Base-by-base conservation (phyloP, 1,284 basidiomycete species). In the Somion occarium region DNA sequence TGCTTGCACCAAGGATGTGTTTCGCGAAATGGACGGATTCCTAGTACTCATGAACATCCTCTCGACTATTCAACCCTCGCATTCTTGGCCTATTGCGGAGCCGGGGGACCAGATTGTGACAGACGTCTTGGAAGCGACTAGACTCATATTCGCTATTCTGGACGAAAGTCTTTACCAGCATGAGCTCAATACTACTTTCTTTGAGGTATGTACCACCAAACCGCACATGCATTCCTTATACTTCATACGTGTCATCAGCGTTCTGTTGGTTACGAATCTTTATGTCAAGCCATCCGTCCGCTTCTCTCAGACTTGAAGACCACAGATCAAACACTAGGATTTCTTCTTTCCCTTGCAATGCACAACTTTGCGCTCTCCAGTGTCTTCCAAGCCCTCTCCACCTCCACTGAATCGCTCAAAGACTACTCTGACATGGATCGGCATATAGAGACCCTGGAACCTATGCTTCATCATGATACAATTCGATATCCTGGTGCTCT, bases 1-100 rank as follows among this genome's bases (percentile, higher is more conserved):
- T 55, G 61, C 73, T 5, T 70, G 68, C 49, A 86, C 86, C 7
- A 87, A 84, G 64, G 82, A 85, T 51, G 80, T 85, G 5, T 91
- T 91, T 65, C 75, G 87, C 5, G 85, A 89, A 61, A 72, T 86
- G 61, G 89, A 91, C 56, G 89, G 89, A 1, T 90, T 90, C 61
- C 69, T 91, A 20, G 75, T 82, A 15, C 69, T 89, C 39, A 81
- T 89, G 68, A 86, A 79, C 57, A 74, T 84, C 25, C 70, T 91
- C 3, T 85, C 85, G 1, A 80, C 79, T 1, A 65, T 83, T 1
- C 70, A 73, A 45, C 67, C 70, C 1, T 57, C 61, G 3, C 64
- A 67, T 46, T 61, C 69, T 25, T 61, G 66, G 41, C 58, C 67
- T 23, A 67, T 71, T 3, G 62, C 67, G 20, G 70, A 71, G 52